phyloP scores from a whole-genome alignment of 768 basidiomycete genomes.

The Phanerochaete sordida region DNA sequence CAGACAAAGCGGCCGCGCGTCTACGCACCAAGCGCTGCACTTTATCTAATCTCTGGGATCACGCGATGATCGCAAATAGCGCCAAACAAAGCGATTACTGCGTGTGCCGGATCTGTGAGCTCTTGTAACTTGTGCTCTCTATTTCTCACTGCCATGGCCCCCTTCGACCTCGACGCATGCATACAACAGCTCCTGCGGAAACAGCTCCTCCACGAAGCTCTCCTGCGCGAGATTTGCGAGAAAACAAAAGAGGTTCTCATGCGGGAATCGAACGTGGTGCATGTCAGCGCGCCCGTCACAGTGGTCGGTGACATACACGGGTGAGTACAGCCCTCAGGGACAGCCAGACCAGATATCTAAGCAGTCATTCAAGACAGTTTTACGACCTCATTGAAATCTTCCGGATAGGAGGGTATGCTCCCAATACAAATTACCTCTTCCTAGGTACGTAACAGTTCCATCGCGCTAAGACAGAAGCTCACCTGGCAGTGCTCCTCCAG shows the following conservation, averaged over 20 bases:
- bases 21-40: background rate
- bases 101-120: background rate
- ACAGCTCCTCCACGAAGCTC: conserved; percentile 91
- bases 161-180: conserved; percentile 97
- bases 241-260: conserved; percentile 99
- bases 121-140: background rate
- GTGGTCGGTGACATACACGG: conserved; percentile 99
- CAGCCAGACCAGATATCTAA: conserved; percentile 25
- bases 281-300: conserved; percentile 94
- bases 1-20: no score
- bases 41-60: background rate
- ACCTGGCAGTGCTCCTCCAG: conserved; percentile 37
- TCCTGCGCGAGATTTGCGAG: conserved; percentile 97
- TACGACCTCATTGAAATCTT: conserved; percentile 99
- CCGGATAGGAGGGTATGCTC: conserved; percentile 95
- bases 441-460: conserved; percentile 52
- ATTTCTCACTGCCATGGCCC: conserved; percentile 30
- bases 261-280: conserved; percentile 98
- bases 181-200: conserved; percentile 87
- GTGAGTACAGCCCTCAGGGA: conserved; percentile 45
- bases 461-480: conserved; percentile 6
- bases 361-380: conserved; percentile 77
- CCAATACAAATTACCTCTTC: conserved; percentile 97
- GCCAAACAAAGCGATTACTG: conserved; percentile 1
- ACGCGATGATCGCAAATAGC: background rate